Conservation (phyloP, 768 basidiomycete genomes). For the Heimioporus sp. region DNA sequence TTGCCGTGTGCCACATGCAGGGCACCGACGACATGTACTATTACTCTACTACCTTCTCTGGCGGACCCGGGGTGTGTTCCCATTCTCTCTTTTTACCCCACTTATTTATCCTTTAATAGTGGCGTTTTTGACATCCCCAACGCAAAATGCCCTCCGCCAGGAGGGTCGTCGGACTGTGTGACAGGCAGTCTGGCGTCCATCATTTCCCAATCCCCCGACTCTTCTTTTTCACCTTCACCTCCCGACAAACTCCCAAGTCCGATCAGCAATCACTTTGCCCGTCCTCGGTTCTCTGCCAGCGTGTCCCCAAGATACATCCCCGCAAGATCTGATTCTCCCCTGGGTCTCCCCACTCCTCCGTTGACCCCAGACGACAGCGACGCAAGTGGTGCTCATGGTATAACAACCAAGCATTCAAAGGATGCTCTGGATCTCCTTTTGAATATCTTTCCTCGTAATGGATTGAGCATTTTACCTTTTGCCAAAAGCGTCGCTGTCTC, state of each 20-base stretch:
- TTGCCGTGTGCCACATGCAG: constrained; percentile 83
- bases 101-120: constrained; percentile 42
- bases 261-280: constrained; percentile 15
- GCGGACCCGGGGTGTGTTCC: constrained; percentile 78
- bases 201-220: constrained; percentile 43
- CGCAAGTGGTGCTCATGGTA: constrained; percentile 38
- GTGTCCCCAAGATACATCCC: constrained; percentile 45
- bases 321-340: constrained; percentile 35
- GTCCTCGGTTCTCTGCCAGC: constrained; percentile 24
- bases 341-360: constrained; percentile 64
- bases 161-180: constrained; percentile 96
- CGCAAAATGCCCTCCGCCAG: constrained; percentile 90
- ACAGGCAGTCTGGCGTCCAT: constrained; percentile 84
- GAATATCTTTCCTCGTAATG: constrained; percentile 73
- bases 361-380: constrained; percentile 73
- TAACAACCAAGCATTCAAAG: constrained; percentile 45
- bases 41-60: constrained; percentile 92
- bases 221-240: constrained; percentile 31
- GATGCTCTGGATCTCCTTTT: constrained; percentile 78
- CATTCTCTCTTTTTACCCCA: not conserved
- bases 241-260: constrained; percentile 19
- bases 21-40: constrained; percentile 84
- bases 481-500: constrained; percentile 75
- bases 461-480: constrained; percentile 63
- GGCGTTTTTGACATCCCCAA: constrained; percentile 94